A percentile compares a stretch with the other conserved stretches of the same genome.
Conservation (phyloP, 2,329 filamentous ascomycete genomes). For the Pestalotiopsis sp. region DNA sequence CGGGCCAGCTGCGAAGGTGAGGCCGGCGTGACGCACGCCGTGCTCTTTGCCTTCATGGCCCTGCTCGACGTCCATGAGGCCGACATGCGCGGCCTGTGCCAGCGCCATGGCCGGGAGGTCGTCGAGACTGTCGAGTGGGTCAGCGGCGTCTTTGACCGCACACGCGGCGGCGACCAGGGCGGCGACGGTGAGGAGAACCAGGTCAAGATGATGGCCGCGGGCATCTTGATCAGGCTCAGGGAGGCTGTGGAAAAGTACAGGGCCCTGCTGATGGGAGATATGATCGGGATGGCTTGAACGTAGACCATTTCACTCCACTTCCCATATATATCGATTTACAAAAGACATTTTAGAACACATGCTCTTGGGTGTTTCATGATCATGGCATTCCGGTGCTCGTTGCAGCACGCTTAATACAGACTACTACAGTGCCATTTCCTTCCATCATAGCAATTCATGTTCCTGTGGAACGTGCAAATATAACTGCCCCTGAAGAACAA, state of each 20-base stretch:
- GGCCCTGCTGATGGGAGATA: slow-evolving; percentile 73
- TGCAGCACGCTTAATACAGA: neutral
- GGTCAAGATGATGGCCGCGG: slow-evolving; percentile 78
- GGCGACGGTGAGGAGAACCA: slow-evolving; percentile 72
- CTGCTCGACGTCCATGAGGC: slow-evolving; percentile 80
- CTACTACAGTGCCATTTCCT: neutral
- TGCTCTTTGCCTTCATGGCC: slow-evolving; percentile 79
- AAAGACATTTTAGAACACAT: neutral
- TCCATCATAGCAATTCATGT: neutral
- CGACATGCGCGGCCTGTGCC: slow-evolving; percentile 72
- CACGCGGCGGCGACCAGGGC: slow-evolving; percentile 47
- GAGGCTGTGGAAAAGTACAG: slow-evolving; percentile 86
- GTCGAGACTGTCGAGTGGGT: slow-evolving; percentile 91
- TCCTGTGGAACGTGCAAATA: neutral
- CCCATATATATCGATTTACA: neutral
- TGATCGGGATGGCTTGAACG: slow-evolving; percentile 41
- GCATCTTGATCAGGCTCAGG: slow-evolving; percentile 74
- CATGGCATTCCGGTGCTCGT: neutral
- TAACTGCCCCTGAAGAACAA: neutral
- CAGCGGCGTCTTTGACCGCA: slow-evolving; percentile 70
- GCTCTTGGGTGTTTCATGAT: neutral
- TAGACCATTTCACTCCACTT: neutral
- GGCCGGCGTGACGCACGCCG: slow-evolving; percentile 68
- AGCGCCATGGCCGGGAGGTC: slow-evolving; percentile 74
- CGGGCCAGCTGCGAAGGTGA: slow-evolving; percentile 63